Evolutionary conservation across 202 grass and related monocot species (phyloP), one percentile per base, ranked within the genome.

Genomic region (Setaria viridis): DNA sequence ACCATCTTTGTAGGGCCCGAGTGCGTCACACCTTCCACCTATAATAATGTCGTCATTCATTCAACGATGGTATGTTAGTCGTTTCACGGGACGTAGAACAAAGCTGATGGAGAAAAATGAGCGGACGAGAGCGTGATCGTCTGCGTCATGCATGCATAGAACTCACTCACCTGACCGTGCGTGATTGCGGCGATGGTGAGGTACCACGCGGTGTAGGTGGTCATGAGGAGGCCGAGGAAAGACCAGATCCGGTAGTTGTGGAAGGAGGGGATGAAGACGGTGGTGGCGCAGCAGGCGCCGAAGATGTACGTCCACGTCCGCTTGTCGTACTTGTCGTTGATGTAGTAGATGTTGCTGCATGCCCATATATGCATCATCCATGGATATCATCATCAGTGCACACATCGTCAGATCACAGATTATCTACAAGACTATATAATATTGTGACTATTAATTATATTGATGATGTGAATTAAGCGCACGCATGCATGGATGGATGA

Each of bases 271-370:
- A 99, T 81, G 90, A 99, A 99, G 15, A 99, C 93, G 4, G 97
- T 96, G 45, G 97, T 93, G n/a, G 93, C 97, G 87, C 94, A 99
- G 72, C 97, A 99, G 73, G 97, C 94, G 63, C 97, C 97, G 79
- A 99, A 99, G 47, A 99, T 90, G 88, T 99, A 99, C 35, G 97
- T 99, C 97, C 97, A 99, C 0, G 97, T 99, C 74, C 97, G 78
- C 85, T 99, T 99, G 87, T 99, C 97, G 15, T 96, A 86, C 37
- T 80, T 88, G 84, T 99, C 97, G 84, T 99, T 99, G 67, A 99
- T 86, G 90, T 99, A 99, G 82, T 99, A 99, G 73, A 99, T 99
- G 85, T 99, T 99, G 60, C 97, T 98, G 89, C 56, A 80, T 25
- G 25, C 25, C 25, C 25, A 25, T 25, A 25, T 25, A 17, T n/a